Evolutionary conservation across 129 eudicot genomes (phyloP), one percentile per base, ranked within the genome.

Genomic region (Logfia minima): DNA sequence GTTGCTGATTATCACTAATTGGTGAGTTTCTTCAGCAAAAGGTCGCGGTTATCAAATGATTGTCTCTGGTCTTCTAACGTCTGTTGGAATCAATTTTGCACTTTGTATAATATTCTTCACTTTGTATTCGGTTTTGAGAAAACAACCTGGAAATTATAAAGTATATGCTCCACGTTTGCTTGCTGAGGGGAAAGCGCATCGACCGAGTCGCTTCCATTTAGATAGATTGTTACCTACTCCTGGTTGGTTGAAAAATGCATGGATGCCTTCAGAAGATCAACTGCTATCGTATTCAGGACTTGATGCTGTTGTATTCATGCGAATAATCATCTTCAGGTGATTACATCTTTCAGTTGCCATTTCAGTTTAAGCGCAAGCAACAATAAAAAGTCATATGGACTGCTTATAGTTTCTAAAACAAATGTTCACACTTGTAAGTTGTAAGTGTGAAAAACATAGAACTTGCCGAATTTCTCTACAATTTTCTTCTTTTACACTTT

Each of bases 281-380:
- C 71, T 87, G n/a, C 74, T 85, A 5, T 68, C 87, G 6, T 59
- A 86, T 74, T 80, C 88, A 28, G 96, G 96, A 60, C 84, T 90
- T 70, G 96, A 90, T 85, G 96, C 89, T 41, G 90, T 90, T 17
- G 90, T 87, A 19, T 90, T 90, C 39, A 82, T 87, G 77, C 79
- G 90, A 64, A 84, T 80, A 18, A 86, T 90, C 87, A 78, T 58
- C 66, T 85, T 90, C 87, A 90, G 96, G 96, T 90, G 48, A 74
- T 68, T 67, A 37, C 26, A n/a, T 63, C 39, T 24, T 71, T 75
- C 52, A n/a, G 4, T 11, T 48, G 55, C 18, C 17, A 14, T 48
- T 48, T 3, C 18, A 13, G n/a, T 14, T 13, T 48, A 13, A 48
- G n/a, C 18, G 1, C 53, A 14, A 48, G 18, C 0, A 48, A 48